A percentile compares a stretch with the other conserved stretches of the same genome.
phyloP scores from a whole-genome alignment of 305 asterid species.

The Euphrasia arctica region DNA sequence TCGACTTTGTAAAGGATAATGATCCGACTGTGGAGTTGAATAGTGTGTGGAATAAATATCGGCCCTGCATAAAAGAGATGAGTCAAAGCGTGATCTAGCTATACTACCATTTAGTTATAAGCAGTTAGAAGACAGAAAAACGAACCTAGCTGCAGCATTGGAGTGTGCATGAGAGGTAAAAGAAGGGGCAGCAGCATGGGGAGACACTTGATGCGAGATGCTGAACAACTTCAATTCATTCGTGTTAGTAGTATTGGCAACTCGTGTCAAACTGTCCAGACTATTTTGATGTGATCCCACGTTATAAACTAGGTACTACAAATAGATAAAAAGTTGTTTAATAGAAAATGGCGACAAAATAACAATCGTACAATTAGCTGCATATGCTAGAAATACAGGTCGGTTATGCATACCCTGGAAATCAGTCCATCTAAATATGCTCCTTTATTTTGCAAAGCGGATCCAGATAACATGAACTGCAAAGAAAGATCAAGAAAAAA shows the following conservation, averaged over 20 bases:
- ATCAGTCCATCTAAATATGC: constrained; percentile 71
- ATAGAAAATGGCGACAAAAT: constrained; percentile 13
- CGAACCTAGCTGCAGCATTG: constrained; percentile 39
- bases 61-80: constrained; percentile 43
- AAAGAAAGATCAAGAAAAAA: constrained; percentile 26
- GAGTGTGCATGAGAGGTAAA: constrained; percentile 36
- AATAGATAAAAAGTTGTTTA: constrained; percentile 20
- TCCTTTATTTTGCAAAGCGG: constrained; percentile 59
- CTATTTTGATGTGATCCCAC: constrained; percentile 34
- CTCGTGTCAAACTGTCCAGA: constrained; percentile 45
- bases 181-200: constrained; percentile 38
- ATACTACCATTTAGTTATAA: background rate
- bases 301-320: constrained; percentile 55
- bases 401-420: constrained; percentile 51
- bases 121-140: constrained; percentile 21
- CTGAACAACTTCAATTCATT: constrained; percentile 42
- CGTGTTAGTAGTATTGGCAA: constrained; percentile 29
- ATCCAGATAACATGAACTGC: constrained; percentile 88
- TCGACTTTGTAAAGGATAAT: constrained; percentile 36
- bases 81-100: constrained; percentile 10
- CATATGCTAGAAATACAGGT: constrained; percentile 22
- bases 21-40: constrained; percentile 37
- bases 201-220: constrained; percentile 43
- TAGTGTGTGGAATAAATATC: constrained; percentile 42
- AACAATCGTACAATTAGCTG: constrained; percentile 15